phyloP scores from a whole-genome alignment of 2,329 filamentous ascomycete species.

The Hypoxylon sp. region DNA sequence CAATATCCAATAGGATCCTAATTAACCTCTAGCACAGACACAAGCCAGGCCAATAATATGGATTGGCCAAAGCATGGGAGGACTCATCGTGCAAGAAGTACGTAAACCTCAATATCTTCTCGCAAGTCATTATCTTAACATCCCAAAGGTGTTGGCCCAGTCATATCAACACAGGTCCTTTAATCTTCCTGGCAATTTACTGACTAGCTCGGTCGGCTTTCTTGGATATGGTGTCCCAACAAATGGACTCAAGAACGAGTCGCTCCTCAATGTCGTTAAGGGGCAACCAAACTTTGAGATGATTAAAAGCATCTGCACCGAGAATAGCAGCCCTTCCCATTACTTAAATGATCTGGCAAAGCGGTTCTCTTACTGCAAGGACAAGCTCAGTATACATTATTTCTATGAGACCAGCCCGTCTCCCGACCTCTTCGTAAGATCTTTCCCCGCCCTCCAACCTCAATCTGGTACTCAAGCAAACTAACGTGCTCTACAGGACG shows the following conservation, averaged over 20 bases:
- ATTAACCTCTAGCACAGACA: neutral
- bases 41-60: conserved; percentile 5
- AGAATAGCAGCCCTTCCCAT: neutral
- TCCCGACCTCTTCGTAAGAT: conserved; percentile 4
- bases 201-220: conserved; percentile 1
- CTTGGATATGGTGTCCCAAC: conserved; percentile 5
- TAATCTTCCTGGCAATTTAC: neutral
- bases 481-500: conserved; percentile 4
- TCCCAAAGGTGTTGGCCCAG: neutral
- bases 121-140: neutral
- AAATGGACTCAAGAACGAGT: conserved; percentile 6
- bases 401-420: conserved; percentile 9
- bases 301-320: conserved; percentile 9
- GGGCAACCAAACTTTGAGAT: conserved; percentile 12
- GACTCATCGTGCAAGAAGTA: conserved; percentile 2
- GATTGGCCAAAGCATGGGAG: conserved; percentile 12
- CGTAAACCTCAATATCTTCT: neutral
- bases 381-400: conserved; percentile 2
- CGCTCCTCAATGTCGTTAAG: conserved; percentile 1
- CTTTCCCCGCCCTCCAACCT: neutral
- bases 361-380: conserved; percentile 3
- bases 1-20: neutral
- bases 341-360: conserved; percentile 7
- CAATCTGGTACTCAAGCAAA: neutral
- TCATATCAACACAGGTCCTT: neutral